Percentiles rank a stretch among this genome's conserved stretches.
These are phyloP conservation scores for Mortierella polycephala DNA, from an alignment of 371 early-diverging fungal species.

Conservation along the genomic window DNA sequence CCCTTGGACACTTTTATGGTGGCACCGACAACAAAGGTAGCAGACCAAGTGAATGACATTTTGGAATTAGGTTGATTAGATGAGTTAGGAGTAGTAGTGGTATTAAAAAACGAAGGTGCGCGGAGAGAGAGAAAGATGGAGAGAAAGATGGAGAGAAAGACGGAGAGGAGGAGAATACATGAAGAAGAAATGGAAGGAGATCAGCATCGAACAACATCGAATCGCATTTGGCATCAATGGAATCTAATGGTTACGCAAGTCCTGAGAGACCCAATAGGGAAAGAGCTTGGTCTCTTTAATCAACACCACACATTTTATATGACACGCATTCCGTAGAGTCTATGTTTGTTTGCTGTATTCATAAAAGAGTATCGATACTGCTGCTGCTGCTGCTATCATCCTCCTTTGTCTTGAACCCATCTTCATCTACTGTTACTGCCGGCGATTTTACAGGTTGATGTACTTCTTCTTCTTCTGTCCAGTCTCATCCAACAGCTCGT, in stretches of 20 bases:
- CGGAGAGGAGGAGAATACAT: background rate
- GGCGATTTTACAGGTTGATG: constrained; percentile 29
- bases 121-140: background rate
- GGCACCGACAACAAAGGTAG: constrained; percentile 28
- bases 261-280: too few species aligned
- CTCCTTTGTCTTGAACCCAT: too few species aligned
- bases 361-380: too few species aligned
- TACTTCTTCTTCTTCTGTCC: constrained; percentile 62
- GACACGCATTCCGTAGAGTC: too few species aligned
- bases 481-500: constrained; percentile 63
- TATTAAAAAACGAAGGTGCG: background rate
- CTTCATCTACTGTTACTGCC: too few species aligned
- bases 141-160: background rate
- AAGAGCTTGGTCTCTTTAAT: too few species aligned
- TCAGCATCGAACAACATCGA: background rate
- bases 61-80: background rate
- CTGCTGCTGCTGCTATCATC: too few species aligned
- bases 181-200: background rate
- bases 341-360: background rate
- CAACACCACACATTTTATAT: too few species aligned
- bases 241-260: background rate
- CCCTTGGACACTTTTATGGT: constrained; percentile 52
- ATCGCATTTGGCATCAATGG: background rate
- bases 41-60: constrained; percentile 46
- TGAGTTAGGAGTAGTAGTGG: background rate